Conservation (phyloP, 2,329 filamentous ascomycete species). For the Colletotrichum sp. region DNA sequence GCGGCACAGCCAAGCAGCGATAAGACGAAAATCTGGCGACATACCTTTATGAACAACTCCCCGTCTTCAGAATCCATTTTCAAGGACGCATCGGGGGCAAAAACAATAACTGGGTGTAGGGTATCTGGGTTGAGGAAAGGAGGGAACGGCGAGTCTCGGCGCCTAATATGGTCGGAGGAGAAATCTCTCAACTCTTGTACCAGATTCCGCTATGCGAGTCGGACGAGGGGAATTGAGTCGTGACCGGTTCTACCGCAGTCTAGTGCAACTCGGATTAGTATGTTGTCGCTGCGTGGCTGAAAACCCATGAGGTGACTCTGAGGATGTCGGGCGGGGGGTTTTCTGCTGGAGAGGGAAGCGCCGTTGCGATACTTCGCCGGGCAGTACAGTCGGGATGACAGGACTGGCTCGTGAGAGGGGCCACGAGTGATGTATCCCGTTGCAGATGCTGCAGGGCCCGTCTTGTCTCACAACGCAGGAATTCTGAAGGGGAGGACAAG, state of each 20-base stretch:
- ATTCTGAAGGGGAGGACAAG: slow-evolving; percentile 3
- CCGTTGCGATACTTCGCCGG: slow-evolving; percentile 11
- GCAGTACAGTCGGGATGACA: slow-evolving; percentile 9
- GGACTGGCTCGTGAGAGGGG: slow-evolving; percentile 13
- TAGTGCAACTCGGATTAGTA: slow-evolving; percentile 14
- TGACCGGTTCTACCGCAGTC: slow-evolving; percentile 15
- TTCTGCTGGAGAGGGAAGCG: not conserved
- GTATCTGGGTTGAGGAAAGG: slow-evolving; percentile 19
- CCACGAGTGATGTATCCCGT: slow-evolving; percentile 15
- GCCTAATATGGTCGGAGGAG: slow-evolving; percentile 15
- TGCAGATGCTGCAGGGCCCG: slow-evolving; percentile 17
- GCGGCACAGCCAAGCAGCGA: not conserved
- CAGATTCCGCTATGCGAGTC: slow-evolving; percentile 2
- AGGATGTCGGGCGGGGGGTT: not conserved
- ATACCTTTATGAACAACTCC: slow-evolving; percentile 85
- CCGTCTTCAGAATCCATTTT: slow-evolving; percentile 90
- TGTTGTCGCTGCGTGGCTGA: not conserved
- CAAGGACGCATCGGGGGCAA: slow-evolving; percentile 53
- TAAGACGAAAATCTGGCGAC: slow-evolving; percentile 17
- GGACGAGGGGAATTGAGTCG: slow-evolving; percentile 2
- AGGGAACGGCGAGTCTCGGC: slow-evolving; percentile 5
- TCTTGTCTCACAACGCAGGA: slow-evolving; percentile 13
- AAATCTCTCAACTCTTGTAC: not conserved
- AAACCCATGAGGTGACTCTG: not conserved
- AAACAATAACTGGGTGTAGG: slow-evolving; percentile 12